These are phyloP conservation scores for Saccharomyces hybrid DNA, from an alignment of 1,139 yeast genomes.

Conservation along the genomic window DNA sequence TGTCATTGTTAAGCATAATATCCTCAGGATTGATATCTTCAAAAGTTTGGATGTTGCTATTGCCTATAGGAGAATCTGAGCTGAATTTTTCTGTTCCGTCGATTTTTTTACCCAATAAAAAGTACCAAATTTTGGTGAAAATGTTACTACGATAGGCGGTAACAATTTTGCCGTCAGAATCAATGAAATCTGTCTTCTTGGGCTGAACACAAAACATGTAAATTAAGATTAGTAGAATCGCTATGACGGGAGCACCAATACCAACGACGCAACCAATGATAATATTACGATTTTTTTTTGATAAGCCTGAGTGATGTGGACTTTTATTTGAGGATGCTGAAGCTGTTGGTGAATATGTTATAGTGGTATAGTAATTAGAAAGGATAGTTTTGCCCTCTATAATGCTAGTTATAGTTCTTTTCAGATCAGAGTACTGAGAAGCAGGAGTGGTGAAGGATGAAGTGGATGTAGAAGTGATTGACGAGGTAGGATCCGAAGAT, in stretches of 20 bases:
- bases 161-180: conserved; percentile 37
- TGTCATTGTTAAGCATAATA: not conserved
- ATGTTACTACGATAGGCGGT: conserved; percentile 22
- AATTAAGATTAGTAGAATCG: conserved; percentile 13
- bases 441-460: no score
- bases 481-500: conserved; percentile 12
- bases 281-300: no score
- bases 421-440: no score
- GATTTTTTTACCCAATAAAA: conserved; percentile 2
- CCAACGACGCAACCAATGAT: no score
- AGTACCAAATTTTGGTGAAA: conserved; percentile 3
- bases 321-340: no score
- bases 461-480: no score
- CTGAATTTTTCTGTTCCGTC: conserved; percentile 2
- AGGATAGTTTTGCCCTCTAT: no score
- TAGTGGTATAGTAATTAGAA: no score
- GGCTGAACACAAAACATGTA: conserved; percentile 30
- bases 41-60: not conserved
- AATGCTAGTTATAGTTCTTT: no score
- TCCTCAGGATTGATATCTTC: not conserved
- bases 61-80: conserved; percentile 4
- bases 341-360: no score
- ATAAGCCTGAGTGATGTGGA: no score
- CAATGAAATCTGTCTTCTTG: conserved; percentile 32
- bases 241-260: conserved; percentile 18